These are phyloP conservation scores for Hylodesmum podocarpum DNA, from an alignment of 306 rosid species.

Conservation along the genomic window DNA sequence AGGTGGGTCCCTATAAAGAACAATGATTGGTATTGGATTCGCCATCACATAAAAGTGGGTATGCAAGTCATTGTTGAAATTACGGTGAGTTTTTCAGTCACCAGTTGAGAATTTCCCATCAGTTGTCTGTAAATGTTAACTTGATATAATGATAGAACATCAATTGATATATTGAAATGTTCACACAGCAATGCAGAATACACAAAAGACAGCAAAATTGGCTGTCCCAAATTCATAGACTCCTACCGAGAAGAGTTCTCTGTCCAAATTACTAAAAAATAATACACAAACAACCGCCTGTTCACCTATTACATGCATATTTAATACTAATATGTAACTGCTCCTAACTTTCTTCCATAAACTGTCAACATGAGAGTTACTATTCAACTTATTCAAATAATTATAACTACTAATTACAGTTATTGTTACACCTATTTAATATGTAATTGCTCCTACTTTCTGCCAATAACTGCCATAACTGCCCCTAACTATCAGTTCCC, in stretches of 20 bases:
- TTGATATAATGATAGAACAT: not conserved
- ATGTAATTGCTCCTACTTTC: too few relatives aligned
- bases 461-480: too few relatives aligned
- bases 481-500: too few relatives aligned
- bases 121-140: slow-evolving; percentile 26
- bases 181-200: not conserved
- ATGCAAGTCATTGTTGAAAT: slow-evolving; percentile 85
- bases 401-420: too few relatives aligned
- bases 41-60: slow-evolving; percentile 95
- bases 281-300: too few relatives aligned
- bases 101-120: not conserved
- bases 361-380: too few relatives aligned
- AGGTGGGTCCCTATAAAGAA: slow-evolving; percentile 96
- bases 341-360: too few relatives aligned
- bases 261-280: not conserved
- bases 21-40: slow-evolving; percentile 98
- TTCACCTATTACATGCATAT: too few relatives aligned
- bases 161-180: not conserved
- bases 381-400: too few relatives aligned
- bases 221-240: not conserved
- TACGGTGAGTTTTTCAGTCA: slow-evolving; percentile 62
- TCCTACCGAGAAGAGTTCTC: not conserved
- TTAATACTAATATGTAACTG: too few relatives aligned
- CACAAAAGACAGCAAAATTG: not conserved
- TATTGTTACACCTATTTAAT: too few relatives aligned